Base-by-base conservation (phyloP, 2,329 filamentous ascomycete species). In the Ophiostoma angusticollis region DNA sequence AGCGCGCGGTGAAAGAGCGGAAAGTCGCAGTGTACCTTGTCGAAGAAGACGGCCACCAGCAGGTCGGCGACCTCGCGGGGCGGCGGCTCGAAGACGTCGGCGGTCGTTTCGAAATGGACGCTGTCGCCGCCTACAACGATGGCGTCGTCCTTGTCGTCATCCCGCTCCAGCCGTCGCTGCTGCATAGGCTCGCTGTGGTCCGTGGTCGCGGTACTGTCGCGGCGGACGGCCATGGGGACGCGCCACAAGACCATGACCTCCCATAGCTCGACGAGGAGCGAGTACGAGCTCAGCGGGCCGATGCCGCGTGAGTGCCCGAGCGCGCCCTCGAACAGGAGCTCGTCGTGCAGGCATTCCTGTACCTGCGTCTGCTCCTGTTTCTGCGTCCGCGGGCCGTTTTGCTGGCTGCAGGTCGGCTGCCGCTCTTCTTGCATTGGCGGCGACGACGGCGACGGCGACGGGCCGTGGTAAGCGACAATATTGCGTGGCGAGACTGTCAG, bases 1-100 rank as follows among this genome's bases (percentile, higher is more conserved):
- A 47, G 29, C n/a, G 41, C 34, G 5, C 41, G 47, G 35, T 46
- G 39, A 30, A 49, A 43, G 12, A 49, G 9, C 9, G 45, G 41
- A 35, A 47, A 49, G 39, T 49, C 47, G 17, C 41, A 33, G 36
- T 49, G 47, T 17, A 49, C 45, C 18, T 39, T 37, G 9, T 41
- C 40, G 9, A 47, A 49, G 22, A 45, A 49, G 27, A 44, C 13
- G 1, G 24, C 35, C 6, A 49, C 45, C 12, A 49, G 36, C 28
- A 33, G 33, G 31, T 49, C 45, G 18, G 47, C 43, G 3, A 46
- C 40, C 12, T 47, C 41, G 18, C 45, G 45, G n/a, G 45, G 43
- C 21, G 47, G 47, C 27, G 47, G 37, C 6, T 41, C 38, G 14
- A 45, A 28, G n/a, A n/a, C n/a, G n/a, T n/a, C n/a, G n/a, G n/a